Base-by-base conservation (phyloP, 768 basidiomycete species). In the Psilocybe tampanensis region DNA sequence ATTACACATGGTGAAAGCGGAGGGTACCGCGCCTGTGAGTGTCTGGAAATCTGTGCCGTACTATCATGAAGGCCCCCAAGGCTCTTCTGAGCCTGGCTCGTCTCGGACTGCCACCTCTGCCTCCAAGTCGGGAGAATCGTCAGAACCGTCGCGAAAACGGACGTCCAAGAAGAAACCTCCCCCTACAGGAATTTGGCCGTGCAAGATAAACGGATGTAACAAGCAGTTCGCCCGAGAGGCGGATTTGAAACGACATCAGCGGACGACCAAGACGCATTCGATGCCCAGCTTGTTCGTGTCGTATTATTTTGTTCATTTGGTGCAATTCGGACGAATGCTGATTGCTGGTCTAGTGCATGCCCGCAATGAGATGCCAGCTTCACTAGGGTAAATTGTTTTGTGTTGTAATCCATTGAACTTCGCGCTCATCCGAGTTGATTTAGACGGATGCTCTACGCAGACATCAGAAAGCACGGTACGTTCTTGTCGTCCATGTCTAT, bases 191-290 rank as follows among this genome's bases (percentile, higher is more conserved):
- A 68, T 85, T 45, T 92, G 90, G 90, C 88, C 90, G 7, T 92
- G 90, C 77, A 85, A 84, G 69, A 90, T 92, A 67, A 82, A 86
- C 66, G 90, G 88, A 26, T 92, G 90, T 74, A 85, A 83, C 73
- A 92, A 91, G 72, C 84, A 89, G 68, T 92, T 92, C 66, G 89
- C 88, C 44, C 81, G 90, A 52, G 90, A 92, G 71, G 90, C 90
- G 15, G 90, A 92, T 76, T 73, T 92, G 60, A 91, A 90, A 76
- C 70, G 90, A 64, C 90, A 92, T 69, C 90, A 91, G 67, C 78
- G 88, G 68, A 92, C 90, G 33, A 90, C 90, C 21, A 92, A 89
- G 69, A 70, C 81, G 47, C 90, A 92, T 73, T 86, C 86, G 2
- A 76, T 87, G 70, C 88, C 90, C 33, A 84, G 83, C 64, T 90